A percentile compares a stretch with the other conserved stretches of the same genome.
Evolutionary conservation across 805 yeast species (phyloP).

Genomic region (Tetrapisispora phaffii): DNA sequence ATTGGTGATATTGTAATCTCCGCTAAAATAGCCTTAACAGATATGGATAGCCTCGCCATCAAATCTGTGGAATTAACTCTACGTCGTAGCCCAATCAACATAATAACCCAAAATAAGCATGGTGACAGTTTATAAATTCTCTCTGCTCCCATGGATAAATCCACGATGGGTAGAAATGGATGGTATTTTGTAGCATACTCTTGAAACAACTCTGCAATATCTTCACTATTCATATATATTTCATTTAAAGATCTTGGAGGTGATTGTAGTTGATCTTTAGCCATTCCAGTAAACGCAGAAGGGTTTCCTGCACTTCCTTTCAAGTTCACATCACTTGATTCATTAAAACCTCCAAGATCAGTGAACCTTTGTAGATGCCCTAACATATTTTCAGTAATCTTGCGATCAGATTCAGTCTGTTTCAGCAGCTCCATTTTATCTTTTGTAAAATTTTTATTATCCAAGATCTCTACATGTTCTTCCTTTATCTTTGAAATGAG

Average conservation of each 20-base stretch:
- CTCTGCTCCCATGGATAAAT: conserved; percentile 73
- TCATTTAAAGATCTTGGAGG: conserved; percentile 64
- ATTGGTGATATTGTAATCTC: conserved; percentile 88
- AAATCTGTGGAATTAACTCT: conserved; percentile 33
- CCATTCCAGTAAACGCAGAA: conserved; percentile 1
- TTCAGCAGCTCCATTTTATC: conserved; percentile 10
- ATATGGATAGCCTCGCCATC: conserved; percentile 54
- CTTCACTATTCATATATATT: conserved; percentile 45
- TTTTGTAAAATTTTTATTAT: conserved; percentile 25
- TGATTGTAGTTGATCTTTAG: conserved; percentile 39
- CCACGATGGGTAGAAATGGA: conserved; percentile 80
- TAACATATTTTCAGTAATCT: neutral
- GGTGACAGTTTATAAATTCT: conserved; percentile 71
- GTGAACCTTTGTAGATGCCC: neutral
- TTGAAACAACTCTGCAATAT: conserved; percentile 50
- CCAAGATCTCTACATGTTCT: conserved; percentile 21
- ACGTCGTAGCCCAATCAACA: conserved; percentile 74
- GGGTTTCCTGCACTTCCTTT: neutral
- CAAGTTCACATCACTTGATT: too few relatives aligned
- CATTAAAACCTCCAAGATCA: neutral
- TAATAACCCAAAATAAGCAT: conserved; percentile 85
- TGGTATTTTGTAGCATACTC: conserved; percentile 77
- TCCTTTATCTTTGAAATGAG: conserved; percentile 20
- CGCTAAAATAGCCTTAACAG: conserved; percentile 67
- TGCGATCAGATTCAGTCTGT: neutral